Evolutionary conservation across 2,329 filamentous ascomycete genomes (phyloP).

Genomic region (Aspergillus pseudoglaucus): DNA sequence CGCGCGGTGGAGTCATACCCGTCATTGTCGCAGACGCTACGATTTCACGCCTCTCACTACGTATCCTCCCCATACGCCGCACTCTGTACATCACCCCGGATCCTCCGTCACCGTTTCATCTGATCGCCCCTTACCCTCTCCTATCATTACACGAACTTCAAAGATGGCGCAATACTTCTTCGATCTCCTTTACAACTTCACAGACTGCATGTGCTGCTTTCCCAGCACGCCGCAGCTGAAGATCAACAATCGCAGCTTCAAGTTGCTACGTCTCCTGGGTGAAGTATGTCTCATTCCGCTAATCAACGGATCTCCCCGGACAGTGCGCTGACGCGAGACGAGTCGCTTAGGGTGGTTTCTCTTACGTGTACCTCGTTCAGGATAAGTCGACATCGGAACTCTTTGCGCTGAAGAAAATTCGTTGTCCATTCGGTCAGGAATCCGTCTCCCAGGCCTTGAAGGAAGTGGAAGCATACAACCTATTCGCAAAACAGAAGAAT

Average conservation of each 20-base stretch:
- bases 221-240: constrained; percentile 88
- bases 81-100: background rate
- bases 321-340: background rate
- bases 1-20: background rate
- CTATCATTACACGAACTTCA: background rate
- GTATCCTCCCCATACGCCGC: background rate
- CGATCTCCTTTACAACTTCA: constrained; percentile 84
- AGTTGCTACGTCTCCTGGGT: constrained; percentile 86
- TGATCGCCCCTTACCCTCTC: background rate
- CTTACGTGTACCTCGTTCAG: constrained; percentile 97
- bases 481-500: constrained; percentile 75
- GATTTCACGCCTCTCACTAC: background rate
- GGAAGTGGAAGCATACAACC: constrained; percentile 92
- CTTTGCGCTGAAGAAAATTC: constrained; percentile 96
- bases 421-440: constrained; percentile 95
- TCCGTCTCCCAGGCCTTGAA: constrained; percentile 91
- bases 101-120: background rate
- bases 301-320: background rate
- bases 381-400: constrained; percentile 76
- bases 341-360: constrained; percentile 73
- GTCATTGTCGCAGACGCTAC: background rate
- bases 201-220: constrained; percentile 94
- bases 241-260: constrained; percentile 92
- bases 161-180: constrained; percentile 75
- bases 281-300: constrained; percentile 55